A percentile compares a stretch with the other conserved stretches of the same genome.
These are phyloP conservation scores for Chenopodium quinoa DNA, from an alignment of 148 eudicot genomes.

Conservation along the genomic window DNA sequence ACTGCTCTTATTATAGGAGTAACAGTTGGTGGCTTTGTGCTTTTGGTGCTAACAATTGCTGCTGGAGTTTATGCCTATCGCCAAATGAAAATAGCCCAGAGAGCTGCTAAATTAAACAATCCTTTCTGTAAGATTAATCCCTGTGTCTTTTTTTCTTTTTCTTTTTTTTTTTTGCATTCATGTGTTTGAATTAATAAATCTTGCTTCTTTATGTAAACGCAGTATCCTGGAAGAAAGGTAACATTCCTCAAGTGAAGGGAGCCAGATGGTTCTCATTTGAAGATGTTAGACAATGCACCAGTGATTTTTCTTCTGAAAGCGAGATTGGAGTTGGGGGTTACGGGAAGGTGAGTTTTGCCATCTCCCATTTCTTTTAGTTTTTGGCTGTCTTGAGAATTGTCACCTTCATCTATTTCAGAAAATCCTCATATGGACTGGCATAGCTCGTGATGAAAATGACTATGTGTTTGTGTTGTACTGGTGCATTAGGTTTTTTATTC, in stretches of 20 bases:
- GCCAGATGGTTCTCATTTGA: constrained; percentile 61
- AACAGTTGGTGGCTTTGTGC: constrained; percentile 40
- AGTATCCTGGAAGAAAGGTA: constrained; percentile 53
- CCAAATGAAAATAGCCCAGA: constrained; percentile 42
- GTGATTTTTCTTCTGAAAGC: constrained; percentile 48
- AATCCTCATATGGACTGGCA: background rate
- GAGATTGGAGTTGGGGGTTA: constrained; percentile 70
- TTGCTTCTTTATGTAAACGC: constrained; percentile 18
- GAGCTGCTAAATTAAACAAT: constrained; percentile 33
- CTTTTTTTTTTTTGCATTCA: background rate
- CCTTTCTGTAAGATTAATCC: constrained; percentile 58
- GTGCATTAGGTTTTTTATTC: background rate
- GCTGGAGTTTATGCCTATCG: constrained; percentile 55
- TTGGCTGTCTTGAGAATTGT: background rate
- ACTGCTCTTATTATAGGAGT: constrained; percentile 48
- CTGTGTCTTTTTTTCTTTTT: background rate
- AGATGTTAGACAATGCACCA: constrained; percentile 48
- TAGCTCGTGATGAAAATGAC: background rate
- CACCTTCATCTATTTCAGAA: background rate
- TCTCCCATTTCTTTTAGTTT: background rate
- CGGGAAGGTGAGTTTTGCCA: constrained; percentile 48
- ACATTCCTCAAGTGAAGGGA: constrained; percentile 57
- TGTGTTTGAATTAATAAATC: background rate
- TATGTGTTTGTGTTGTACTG: background rate
- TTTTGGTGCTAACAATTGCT: constrained; percentile 39